Percentiles rank a stretch among this genome's conserved stretches.
Evolutionary conservation across 768 basidiomycete genomes (phyloP).

Genomic region (Trametes villosa): DNA sequence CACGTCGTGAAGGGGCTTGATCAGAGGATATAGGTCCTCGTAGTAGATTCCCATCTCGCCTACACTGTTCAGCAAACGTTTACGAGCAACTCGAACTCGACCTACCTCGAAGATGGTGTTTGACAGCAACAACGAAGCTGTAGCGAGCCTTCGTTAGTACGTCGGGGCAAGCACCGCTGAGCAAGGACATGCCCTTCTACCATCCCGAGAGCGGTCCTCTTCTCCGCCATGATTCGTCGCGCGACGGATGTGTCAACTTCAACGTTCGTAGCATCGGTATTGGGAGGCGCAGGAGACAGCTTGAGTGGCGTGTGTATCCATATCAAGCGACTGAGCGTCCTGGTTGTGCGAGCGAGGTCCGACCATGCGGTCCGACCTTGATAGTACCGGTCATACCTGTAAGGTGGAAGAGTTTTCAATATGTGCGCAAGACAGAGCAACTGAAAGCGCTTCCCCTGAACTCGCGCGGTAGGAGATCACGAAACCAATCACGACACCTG

Average conservation of each 20-base stretch:
- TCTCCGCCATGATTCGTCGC: conserved; percentile 61
- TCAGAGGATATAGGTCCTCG: conserved; percentile 61
- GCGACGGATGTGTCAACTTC: conserved; percentile 42
- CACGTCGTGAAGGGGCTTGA: conserved; percentile 61
- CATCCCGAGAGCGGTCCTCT: conserved; percentile 60
- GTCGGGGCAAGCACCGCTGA: background rate
- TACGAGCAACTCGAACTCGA: background rate
- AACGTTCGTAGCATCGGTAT: conserved; percentile 28
- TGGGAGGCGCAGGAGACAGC: conserved; percentile 44
- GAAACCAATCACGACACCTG: conserved; percentile 61
- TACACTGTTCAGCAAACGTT: conserved; percentile 23
- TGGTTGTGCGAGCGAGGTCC: conserved; percentile 54
- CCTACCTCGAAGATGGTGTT: conserved; percentile 63
- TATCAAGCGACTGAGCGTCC: conserved; percentile 55
- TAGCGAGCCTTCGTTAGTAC: background rate
- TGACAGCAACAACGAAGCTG: conserved; percentile 60
- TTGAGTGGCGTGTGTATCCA: conserved; percentile 67
- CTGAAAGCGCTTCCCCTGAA: conserved; percentile 54
- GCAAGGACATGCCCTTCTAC: conserved; percentile 51
- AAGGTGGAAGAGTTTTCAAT: background rate
- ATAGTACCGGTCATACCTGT: conserved; percentile 68
- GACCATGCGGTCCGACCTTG: conserved; percentile 58
- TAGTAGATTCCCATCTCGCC: conserved; percentile 65
- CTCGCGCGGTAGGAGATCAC: conserved; percentile 65
- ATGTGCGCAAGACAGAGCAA: background rate